Conservation (phyloP, 306 rosid species). For the Hippophae gyantsensis region DNA sequence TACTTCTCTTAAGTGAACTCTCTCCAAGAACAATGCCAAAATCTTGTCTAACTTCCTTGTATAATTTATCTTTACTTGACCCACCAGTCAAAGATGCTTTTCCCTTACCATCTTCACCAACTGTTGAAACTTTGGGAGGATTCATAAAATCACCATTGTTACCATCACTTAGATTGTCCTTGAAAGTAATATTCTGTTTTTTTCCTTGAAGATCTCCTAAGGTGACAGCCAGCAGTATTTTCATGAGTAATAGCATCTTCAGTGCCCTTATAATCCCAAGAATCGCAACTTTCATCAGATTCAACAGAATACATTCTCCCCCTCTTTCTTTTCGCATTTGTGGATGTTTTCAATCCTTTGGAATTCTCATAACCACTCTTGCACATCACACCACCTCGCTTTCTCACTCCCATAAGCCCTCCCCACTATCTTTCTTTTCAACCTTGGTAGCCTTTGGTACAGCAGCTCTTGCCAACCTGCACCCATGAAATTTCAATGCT, state of each 20-base stretch:
- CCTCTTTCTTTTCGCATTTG: conserved; percentile 37
- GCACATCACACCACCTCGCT: conserved; percentile 27
- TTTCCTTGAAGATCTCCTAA: conserved; percentile 37
- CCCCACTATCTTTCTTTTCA: conserved; percentile 27
- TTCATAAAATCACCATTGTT: conserved; percentile 30
- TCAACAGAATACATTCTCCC: conserved; percentile 29
- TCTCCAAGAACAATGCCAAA: conserved; percentile 16
- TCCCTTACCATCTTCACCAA: conserved; percentile 17
- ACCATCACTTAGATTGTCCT: conserved; percentile 19
- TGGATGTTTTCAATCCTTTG: conserved; percentile 27
- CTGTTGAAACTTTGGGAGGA: conserved; percentile 33
- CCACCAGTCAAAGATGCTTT: conserved; percentile 25
- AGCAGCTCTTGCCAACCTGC: conserved; percentile 18
- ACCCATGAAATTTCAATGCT: conserved; percentile 26
- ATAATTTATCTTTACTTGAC: conserved; percentile 7
- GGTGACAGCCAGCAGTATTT: conserved; percentile 16
- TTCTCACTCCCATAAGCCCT: conserved; percentile 23
- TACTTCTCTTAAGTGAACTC: conserved; percentile 16
- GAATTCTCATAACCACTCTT: conserved; percentile 26
- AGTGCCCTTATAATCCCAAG: conserved; percentile 17
- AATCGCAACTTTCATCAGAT: conserved; percentile 24
- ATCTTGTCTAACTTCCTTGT: conserved; percentile 14
- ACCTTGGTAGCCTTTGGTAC: conserved; percentile 8
- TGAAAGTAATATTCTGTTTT: conserved; percentile 38
- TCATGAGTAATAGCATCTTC: conserved; percentile 17